Evolutionary conservation across 148 eudicot species (phyloP).

Genomic region (Silene latifolia): DNA sequence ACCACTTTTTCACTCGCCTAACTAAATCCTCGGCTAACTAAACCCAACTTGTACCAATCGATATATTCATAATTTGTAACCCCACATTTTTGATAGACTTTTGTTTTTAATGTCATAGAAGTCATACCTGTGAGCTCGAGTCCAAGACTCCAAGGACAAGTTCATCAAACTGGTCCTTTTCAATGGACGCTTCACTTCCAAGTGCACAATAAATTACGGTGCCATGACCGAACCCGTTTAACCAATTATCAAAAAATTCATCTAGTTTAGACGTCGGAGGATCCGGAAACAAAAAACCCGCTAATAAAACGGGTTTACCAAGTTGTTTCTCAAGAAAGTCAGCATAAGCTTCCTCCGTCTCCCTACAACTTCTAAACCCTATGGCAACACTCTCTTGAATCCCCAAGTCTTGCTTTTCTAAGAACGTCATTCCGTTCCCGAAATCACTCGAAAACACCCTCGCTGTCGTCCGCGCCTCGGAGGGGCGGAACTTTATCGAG

Average conservation of each 20-base stretch:
- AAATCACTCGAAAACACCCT: not conserved
- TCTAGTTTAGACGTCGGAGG: slow-evolving; percentile 30
- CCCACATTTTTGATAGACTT: too few relatives aligned
- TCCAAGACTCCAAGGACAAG: slow-evolving; percentile 40
- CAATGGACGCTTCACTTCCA: slow-evolving; percentile 43
- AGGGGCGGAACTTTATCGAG: too few relatives aligned
- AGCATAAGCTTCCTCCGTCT: slow-evolving; percentile 10
- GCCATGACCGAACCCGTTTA: slow-evolving; percentile 25
- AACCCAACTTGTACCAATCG: too few relatives aligned
- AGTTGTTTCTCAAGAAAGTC: not conserved
- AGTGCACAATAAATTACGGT: slow-evolving; percentile 45
- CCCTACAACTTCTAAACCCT: slow-evolving; percentile 11
- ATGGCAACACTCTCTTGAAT: not conserved
- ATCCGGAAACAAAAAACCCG: slow-evolving; percentile 38
- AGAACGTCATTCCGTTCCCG: slow-evolving; percentile 7
- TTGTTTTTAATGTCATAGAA: too few relatives aligned
- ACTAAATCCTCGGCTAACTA: too few relatives aligned
- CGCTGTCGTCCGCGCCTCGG: too few relatives aligned
- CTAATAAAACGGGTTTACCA: slow-evolving; percentile 12
- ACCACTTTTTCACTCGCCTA: too few relatives aligned
- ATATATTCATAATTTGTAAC: too few relatives aligned
- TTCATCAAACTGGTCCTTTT: slow-evolving; percentile 36
- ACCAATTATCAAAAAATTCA: slow-evolving; percentile 33
- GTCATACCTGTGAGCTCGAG: slow-evolving; percentile 50
- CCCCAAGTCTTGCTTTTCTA: not conserved